phyloP scores from a whole-genome alignment of 495 filamentous ascomycete species.

The Bacidia rubella region DNA sequence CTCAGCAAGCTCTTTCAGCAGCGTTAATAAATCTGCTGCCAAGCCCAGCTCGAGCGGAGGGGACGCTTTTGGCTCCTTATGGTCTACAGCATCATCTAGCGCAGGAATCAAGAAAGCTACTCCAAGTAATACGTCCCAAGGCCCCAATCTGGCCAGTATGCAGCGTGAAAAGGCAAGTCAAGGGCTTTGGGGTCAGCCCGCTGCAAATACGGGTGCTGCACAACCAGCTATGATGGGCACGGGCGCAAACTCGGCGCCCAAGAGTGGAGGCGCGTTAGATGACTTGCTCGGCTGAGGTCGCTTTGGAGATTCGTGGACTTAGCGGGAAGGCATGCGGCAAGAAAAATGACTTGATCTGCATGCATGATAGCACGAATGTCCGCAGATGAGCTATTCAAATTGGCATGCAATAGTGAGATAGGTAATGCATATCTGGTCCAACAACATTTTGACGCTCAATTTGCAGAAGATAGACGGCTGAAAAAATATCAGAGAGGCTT shows the following conservation, averaged over 20 bases:
- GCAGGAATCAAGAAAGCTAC: slow-evolving; percentile 50
- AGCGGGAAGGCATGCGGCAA: too few species aligned
- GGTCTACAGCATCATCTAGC: slow-evolving; percentile 63
- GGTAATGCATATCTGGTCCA: too few species aligned
- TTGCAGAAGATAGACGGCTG: too few species aligned
- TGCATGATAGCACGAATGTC: too few species aligned
- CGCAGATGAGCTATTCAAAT: too few species aligned
- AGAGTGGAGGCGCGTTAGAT: slow-evolving; percentile 43
- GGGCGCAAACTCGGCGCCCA: slow-evolving; percentile 17
- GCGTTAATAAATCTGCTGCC: slow-evolving; percentile 24
- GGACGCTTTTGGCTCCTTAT: slow-evolving; percentile 82
- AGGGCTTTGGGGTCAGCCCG: slow-evolving; percentile 76
- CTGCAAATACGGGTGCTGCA: slow-evolving; percentile 21
- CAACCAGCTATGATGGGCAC: slow-evolving; percentile 23
- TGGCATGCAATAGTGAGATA: too few species aligned
- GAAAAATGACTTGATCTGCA: too few species aligned
- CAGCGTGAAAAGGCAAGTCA: slow-evolving; percentile 91
- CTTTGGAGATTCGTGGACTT: not conserved
- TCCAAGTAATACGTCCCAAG: slow-evolving; percentile 46
- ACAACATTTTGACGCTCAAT: too few species aligned
- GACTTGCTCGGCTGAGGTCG: slow-evolving; percentile 48
- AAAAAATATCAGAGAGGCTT: too few species aligned
- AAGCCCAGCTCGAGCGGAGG: slow-evolving; percentile 44
- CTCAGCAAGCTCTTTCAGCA: slow-evolving; percentile 10
- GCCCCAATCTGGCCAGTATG: slow-evolving; percentile 72